These are phyloP conservation scores for Aspergillus tubingensis DNA, from an alignment of 2,329 filamentous ascomycete species.

Conservation along the genomic window DNA sequence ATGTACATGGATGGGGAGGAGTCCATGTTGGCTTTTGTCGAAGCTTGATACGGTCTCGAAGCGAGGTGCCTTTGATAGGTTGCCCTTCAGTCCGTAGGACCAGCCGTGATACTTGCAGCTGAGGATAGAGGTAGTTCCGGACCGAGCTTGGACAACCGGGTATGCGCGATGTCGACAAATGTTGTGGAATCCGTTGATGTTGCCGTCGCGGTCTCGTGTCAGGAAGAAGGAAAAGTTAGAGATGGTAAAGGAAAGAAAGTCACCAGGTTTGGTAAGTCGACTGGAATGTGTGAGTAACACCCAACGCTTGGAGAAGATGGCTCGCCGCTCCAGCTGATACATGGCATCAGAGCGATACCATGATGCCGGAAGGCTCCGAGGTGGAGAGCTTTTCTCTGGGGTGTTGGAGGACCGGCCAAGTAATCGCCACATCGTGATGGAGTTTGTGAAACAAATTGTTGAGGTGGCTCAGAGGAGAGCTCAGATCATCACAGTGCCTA, in stretches of 20 bases:
- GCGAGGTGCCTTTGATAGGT: conserved; percentile 27
- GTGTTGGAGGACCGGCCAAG: not conserved
- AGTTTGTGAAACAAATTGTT: not conserved
- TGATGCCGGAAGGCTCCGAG: conserved; percentile 25
- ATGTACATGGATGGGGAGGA: conserved; percentile 25
- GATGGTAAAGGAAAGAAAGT: conserved; percentile 19
- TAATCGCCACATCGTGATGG: conserved; percentile 10
- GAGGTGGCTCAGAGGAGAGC: not conserved
- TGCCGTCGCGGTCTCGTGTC: conserved; percentile 7
- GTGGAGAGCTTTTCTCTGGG: not conserved
- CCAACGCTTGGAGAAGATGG: conserved; percentile 31
- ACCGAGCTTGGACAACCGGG: conserved; percentile 19
- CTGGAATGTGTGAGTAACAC: conserved; percentile 24
- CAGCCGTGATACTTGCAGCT: conserved; percentile 30
- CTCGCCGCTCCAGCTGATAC: conserved; percentile 29
- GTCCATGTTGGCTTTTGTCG: conserved; percentile 19
- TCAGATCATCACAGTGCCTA: not conserved
- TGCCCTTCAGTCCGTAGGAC: conserved; percentile 29
- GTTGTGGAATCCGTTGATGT: conserved; percentile 27
- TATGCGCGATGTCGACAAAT: conserved; percentile 28
- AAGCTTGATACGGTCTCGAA: conserved; percentile 25
- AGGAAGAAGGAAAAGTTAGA: conserved; percentile 15
- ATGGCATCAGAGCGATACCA: conserved; percentile 30
- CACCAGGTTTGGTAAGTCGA: conserved; percentile 25
- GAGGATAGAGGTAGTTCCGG: conserved; percentile 20